Base-by-base conservation (phyloP, 2,329 filamentous ascomycete species). In the Coniochaeta pulveracea region DNA sequence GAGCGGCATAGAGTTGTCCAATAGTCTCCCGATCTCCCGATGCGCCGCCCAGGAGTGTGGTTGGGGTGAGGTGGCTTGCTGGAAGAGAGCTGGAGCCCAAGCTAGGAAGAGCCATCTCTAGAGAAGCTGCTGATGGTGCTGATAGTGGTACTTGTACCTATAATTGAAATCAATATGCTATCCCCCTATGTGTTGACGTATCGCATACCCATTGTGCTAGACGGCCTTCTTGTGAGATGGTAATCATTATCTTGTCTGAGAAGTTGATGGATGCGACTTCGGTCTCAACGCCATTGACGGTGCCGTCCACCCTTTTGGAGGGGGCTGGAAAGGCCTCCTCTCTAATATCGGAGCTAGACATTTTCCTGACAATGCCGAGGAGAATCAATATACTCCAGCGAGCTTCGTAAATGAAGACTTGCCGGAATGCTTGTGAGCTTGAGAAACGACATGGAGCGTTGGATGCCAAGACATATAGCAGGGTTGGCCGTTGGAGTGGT, bases 151-250 rank as follows among this genome's bases (percentile, higher is more conserved):
- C 82, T 61, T 91, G 82, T 14, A 86, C 70, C 80, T 86, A 26
- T 5, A 12, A 3, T 37, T 18, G 31, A 22, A 11, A 23, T 22
- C 17, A 11, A 22, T 11, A 30, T n/a, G n/a, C n/a, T n/a, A n/a
- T n/a, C n/a, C n/a, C n/a, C n/a, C n/a, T 18, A 16, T 21, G 10
- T 26, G 15, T 16, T n/a, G 24, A 23, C n/a, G n/a, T n/a, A n/a
- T n/a, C n/a, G n/a, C n/a, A 50, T 30, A 95, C 86, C 91, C 91
- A 98, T 66, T 96, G 91, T 14, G 84, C 82, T 29, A 96, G 61
- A 38, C 80, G 73, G 6, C 88, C 89, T 40, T 80, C 73, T 59
- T 96, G 91, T 1, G 83, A 84, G 38, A 96, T 70, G 1, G 86
- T 95, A 41, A 98, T 64, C 46, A 98, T 61, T 47, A 98, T 85